Evolutionary conservation across 2,329 filamentous ascomycete species (phyloP).

Genomic region (Aspergillus calidoustus): DNA sequence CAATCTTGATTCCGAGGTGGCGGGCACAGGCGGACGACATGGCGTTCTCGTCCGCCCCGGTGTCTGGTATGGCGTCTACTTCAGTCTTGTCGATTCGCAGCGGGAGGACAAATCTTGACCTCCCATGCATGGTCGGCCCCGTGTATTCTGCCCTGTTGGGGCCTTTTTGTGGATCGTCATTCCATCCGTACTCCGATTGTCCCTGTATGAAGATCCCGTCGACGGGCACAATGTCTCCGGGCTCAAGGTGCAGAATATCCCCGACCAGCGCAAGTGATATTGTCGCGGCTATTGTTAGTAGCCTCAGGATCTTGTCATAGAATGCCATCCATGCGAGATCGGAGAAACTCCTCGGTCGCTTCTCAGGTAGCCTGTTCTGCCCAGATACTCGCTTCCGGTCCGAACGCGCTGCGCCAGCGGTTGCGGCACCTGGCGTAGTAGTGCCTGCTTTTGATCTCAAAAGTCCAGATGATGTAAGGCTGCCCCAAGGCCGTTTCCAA

Average conservation of each 20-base stretch:
- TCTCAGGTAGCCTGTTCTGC: constrained; percentile 68
- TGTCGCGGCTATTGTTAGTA: constrained; percentile 70
- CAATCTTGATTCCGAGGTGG: background rate
- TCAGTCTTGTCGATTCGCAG: background rate
- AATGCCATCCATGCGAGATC: constrained; percentile 78
- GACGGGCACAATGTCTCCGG: constrained; percentile 73
- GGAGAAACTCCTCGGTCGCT: constrained; percentile 71
- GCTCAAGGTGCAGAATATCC: constrained; percentile 73
- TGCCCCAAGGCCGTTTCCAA: too few relatives aligned
- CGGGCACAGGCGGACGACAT: background rate
- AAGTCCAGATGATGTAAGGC: too few relatives aligned
- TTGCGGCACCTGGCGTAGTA: constrained; percentile 33
- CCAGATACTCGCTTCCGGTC: constrained; percentile 74
- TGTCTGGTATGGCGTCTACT: background rate
- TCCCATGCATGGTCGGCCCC: too few relatives aligned
- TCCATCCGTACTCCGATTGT: constrained; percentile 23
- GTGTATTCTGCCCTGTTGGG: too few relatives aligned
- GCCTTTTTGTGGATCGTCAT: too few relatives aligned
- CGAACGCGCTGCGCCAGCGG: constrained; percentile 42
- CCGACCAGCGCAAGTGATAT: constrained; percentile 76
- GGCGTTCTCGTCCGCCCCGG: background rate
- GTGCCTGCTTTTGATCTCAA: constrained; percentile 43
- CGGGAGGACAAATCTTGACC: background rate
- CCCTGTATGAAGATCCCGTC: constrained; percentile 73
- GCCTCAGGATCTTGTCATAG: constrained; percentile 78